Evolutionary conservation across 2,329 filamentous ascomycete species (phyloP).

Genomic region (Grosmannia penicillata): DNA sequence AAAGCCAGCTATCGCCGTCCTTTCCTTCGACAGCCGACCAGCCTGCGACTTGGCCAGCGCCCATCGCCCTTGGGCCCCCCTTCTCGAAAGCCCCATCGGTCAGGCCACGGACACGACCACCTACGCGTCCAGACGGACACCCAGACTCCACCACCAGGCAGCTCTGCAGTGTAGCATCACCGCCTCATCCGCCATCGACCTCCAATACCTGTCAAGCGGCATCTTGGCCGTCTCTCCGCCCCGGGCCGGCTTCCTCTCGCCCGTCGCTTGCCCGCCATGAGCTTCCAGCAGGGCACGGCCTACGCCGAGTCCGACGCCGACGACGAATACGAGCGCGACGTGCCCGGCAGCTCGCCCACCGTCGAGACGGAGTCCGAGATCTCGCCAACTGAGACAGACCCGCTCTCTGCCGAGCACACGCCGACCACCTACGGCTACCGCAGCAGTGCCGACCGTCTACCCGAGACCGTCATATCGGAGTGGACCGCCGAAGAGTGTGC

Average conservation of each 20-base stretch:
- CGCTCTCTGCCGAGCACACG: slow-evolving; percentile 58
- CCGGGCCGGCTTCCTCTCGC: background rate
- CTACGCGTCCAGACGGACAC: too few relatives aligned
- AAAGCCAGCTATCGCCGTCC: too few relatives aligned
- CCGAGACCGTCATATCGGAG: slow-evolving; percentile 61
- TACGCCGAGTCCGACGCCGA: slow-evolving; percentile 72
- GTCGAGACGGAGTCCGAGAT: slow-evolving; percentile 49
- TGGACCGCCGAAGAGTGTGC: slow-evolving; percentile 82
- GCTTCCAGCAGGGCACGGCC: slow-evolving; percentile 49
- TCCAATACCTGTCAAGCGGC: too few relatives aligned
- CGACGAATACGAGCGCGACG: slow-evolving; percentile 68
- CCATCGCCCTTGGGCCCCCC: too few relatives aligned
- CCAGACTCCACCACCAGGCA: too few relatives aligned
- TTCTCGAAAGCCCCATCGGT: too few relatives aligned
- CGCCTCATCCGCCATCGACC: background rate
- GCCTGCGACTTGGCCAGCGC: too few relatives aligned
- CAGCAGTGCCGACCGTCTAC: slow-evolving; percentile 48
- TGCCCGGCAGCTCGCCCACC: slow-evolving; percentile 52
- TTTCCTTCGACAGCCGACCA: too few relatives aligned
- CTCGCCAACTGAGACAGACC: slow-evolving; percentile 58
- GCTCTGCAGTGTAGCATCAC: too few relatives aligned
- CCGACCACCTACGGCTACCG: slow-evolving; percentile 64
- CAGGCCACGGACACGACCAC: too few relatives aligned
- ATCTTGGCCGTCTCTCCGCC: background rate
- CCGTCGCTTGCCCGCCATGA: slow-evolving; percentile 25